Base-by-base conservation (phyloP, 2,329 filamentous ascomycete genomes). In the Venturia oleaginea region DNA sequence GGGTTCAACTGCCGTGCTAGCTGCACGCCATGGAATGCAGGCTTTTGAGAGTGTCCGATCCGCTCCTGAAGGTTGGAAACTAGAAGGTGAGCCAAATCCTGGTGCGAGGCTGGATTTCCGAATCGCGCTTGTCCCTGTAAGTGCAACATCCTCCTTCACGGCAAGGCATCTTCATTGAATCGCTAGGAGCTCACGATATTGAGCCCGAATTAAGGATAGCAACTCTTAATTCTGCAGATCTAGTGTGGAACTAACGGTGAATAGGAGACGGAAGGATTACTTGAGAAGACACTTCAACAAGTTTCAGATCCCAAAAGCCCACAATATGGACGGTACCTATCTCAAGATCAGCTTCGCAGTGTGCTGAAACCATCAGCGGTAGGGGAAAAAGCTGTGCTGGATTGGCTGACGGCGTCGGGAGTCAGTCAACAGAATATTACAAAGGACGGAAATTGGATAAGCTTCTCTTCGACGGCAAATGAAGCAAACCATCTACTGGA, bases 241-340 rank as follows among this genome's bases (percentile, higher is more conserved):
- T 13, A 3, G 37, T 13, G 22, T 11, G 7, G 22, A 48, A 22
- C 46, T 48, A 48, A 42, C 15, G n/a, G 15, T 10, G 57, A 57
- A 38, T 78, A 85, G 72, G 78, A 80, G 24, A 79, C 79, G 51
- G 71, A 78, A 42, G 75, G 72, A 2, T 73, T 79, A 6, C 81
- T 89, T 63, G 84, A 88, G 71, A 79, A 84, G 69, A 79, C 76
- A 7, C 79, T 87, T 11, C 77, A 86, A 64, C 81, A 86, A 43
- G 78, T 89, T 38, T 87, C 86, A 0, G 84, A 83, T 0, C 86
- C 86, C 0, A 78, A 77, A 32, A 80, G 86, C 68, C 73, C 78
- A 1, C 77, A 75, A 27, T 89, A 89, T 71, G 86, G 86, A 40
- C 76, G 80, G 68, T 83, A 88, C 69, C 74, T 89, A 74, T 84